Conservation (phyloP, 2,329 filamentous ascomycete genomes). For the Sarocladium strictum region DNA sequence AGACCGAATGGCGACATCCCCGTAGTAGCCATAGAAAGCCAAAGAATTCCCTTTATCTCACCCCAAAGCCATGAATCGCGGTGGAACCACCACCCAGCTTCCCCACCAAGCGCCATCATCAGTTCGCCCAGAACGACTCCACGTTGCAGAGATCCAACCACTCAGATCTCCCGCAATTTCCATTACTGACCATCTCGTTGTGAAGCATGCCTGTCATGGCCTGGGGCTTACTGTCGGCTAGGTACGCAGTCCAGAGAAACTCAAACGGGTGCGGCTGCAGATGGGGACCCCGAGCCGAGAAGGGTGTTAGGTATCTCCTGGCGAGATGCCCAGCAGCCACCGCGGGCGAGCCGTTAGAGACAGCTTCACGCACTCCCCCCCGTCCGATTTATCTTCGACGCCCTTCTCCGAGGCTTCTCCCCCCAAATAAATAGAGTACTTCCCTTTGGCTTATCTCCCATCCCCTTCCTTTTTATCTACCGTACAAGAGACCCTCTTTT, state of each 20-base stretch:
- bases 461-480: not conserved
- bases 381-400: not conserved
- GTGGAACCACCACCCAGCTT: not conserved
- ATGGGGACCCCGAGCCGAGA: too few species aligned
- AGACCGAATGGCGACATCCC: too few species aligned
- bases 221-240: too few species aligned
- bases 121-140: not conserved
- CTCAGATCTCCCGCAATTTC: conserved; percentile 4
- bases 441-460: not conserved
- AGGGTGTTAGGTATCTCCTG: too few species aligned
- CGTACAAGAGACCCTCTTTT: not conserved
- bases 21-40: not conserved
- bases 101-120: conserved; percentile 2
- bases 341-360: not conserved
- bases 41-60: not conserved
- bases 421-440: not conserved
- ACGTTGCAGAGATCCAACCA: not conserved
- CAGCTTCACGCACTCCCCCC: not conserved
- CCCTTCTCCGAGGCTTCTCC: not conserved
- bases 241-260: too few species aligned
- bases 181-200: not conserved
- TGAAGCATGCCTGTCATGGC: conserved; percentile 1
- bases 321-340: not conserved
- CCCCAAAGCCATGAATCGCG: not conserved
- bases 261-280: too few species aligned